Conservation (phyloP, 805 yeast genomes). For the Yamadazyma endophytica region DNA sequence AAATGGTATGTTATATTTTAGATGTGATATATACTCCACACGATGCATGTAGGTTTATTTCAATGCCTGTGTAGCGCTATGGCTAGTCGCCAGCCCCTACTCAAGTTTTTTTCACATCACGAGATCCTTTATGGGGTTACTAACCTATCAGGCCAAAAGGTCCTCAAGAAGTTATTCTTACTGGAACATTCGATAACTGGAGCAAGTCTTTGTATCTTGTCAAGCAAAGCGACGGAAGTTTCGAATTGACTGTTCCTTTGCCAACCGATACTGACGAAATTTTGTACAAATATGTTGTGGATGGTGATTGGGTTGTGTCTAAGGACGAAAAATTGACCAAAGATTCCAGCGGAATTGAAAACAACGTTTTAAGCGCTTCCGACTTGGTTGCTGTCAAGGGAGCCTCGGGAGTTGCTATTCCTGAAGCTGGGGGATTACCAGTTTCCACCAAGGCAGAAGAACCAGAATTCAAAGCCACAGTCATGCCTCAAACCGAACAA, state of each 20-base stretch:
- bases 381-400: slow-evolving; percentile 24
- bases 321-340: slow-evolving; percentile 35
- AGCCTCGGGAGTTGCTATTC: slow-evolving; percentile 20
- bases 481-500: slow-evolving; percentile 30
- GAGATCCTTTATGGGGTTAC: no score
- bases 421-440: slow-evolving; percentile 28
- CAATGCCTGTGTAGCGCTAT: no score
- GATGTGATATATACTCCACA: no score
- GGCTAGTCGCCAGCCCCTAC: no score
- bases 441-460: slow-evolving; percentile 4
- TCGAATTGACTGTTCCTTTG: slow-evolving; percentile 56
- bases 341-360: slow-evolving; percentile 49
- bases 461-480: slow-evolving; percentile 27
- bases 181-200: slow-evolving; percentile 73
- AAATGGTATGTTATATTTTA: slow-evolving; percentile 44
- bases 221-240: slow-evolving; percentile 57
- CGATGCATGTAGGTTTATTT: no score
- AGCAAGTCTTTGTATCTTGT: slow-evolving; percentile 55
- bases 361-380: slow-evolving; percentile 42
- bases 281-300: slow-evolving; percentile 62
- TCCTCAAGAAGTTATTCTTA: slow-evolving; percentile 53
- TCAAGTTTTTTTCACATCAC: no score
- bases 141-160: slow-evolving; percentile 41
- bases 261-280: slow-evolving; percentile 38
- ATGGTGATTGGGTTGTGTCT: slow-evolving; percentile 58